Evolutionary conservation across 2,329 filamentous ascomycete species (phyloP).

Genomic region (Diaporthe velutina): DNA sequence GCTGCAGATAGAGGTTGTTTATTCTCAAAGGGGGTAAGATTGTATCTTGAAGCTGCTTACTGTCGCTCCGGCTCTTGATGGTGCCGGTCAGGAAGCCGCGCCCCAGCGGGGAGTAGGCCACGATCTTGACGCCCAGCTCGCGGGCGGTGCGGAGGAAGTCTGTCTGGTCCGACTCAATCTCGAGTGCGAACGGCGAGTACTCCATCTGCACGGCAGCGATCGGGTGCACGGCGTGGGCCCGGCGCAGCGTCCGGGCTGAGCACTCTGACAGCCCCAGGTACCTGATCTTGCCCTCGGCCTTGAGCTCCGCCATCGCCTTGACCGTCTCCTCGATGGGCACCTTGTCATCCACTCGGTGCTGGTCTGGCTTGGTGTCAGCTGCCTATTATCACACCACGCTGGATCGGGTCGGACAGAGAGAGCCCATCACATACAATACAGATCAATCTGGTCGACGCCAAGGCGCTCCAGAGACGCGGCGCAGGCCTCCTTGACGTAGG

Average conservation of each 20-base stretch:
- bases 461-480: conserved; percentile 58
- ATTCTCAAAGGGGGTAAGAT: too few species aligned
- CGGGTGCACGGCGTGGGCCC: conserved; percentile 60
- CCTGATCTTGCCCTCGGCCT: conserved; percentile 64
- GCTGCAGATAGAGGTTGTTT: too few species aligned
- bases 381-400: background rate
- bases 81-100: conserved; percentile 65
- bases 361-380: conserved; percentile 40
- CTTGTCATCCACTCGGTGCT: conserved; percentile 61
- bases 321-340: conserved; percentile 62
- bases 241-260: conserved; percentile 58
- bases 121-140: conserved; percentile 65
- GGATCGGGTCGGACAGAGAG: background rate
- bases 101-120: conserved; percentile 69
- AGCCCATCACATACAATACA: conserved; percentile 54
- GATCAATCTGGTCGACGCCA: conserved; percentile 63
- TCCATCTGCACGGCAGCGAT: conserved; percentile 66
- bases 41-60: too few species aligned
- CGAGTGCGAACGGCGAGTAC: conserved; percentile 65
- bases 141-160: conserved; percentile 62
- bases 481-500: conserved; percentile 47
- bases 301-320: conserved; percentile 59
- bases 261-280: conserved; percentile 64
- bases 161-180: conserved; percentile 67
- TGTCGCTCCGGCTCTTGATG: conserved; percentile 58